Evolutionary conservation across 1,284 basidiomycete species (phyloP).

Genomic region (Pseudozyma flocculosa): DNA sequence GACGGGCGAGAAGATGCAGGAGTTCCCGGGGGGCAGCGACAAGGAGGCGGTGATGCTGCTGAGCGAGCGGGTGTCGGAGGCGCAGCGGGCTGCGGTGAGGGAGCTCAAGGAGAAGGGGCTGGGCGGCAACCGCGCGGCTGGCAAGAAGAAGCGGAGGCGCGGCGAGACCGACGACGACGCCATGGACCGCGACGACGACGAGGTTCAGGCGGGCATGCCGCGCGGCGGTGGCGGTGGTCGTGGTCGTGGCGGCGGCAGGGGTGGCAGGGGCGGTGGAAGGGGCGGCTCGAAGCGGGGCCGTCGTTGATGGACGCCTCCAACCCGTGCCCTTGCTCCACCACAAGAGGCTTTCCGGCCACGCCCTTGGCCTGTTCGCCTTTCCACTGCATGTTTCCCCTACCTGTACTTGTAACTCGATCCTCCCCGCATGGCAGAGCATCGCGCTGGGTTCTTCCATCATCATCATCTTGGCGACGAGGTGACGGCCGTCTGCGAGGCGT

Average conservation of each 20-base stretch:
- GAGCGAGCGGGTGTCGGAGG: constrained; percentile 86
- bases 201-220: constrained; percentile 38
- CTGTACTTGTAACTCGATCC: no score
- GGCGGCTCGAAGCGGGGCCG: neutral
- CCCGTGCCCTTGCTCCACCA: neutral
- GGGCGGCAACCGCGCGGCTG: constrained; percentile 44
- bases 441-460: no score
- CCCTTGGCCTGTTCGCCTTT: no score
- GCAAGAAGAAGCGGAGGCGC: constrained; percentile 46
- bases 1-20: constrained; percentile 86
- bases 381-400: no score
- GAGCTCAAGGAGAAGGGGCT: constrained; percentile 62
- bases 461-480: no score
- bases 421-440: no score
- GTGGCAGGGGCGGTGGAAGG: constrained; percentile 8
- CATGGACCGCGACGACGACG: constrained; percentile 56
- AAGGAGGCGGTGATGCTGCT: constrained; percentile 86
- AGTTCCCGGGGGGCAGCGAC: constrained; percentile 76
- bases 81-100: constrained; percentile 75
- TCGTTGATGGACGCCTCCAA: neutral
- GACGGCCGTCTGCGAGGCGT: no score
- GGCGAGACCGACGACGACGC: constrained; percentile 37
- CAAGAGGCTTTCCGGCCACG: no score
- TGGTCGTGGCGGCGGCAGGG: constrained; percentile 15
- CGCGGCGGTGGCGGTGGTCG: constrained; percentile 17